phyloP scores from a whole-genome alignment of 352 stramenopile species.

The Aphanomyces astaci region DNA sequence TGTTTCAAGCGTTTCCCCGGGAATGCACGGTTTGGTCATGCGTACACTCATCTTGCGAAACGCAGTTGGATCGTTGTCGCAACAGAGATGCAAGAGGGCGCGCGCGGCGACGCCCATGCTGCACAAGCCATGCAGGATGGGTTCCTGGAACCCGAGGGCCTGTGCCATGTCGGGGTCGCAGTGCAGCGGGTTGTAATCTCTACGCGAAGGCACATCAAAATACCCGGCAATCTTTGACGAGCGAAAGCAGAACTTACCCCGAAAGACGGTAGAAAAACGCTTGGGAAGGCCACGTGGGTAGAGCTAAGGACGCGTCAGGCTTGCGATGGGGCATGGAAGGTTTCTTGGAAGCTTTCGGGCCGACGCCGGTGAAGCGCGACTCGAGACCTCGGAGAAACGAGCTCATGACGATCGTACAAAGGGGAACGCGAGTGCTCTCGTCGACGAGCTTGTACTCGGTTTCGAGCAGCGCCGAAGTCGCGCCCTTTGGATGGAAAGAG shows the following conservation, averaged over 20 bases:
- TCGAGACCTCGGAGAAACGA: conserved; percentile 77
- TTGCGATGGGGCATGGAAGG: conserved; percentile 66
- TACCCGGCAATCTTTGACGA: too few species aligned
- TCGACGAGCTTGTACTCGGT: conserved; percentile 75
- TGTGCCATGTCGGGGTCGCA: conserved; percentile 79
- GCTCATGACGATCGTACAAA: conserved; percentile 66
- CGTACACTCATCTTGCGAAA: conserved; percentile 85
- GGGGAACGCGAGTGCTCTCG: conserved; percentile 33
- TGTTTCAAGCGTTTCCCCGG: conserved; percentile 82
- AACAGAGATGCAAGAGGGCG: conserved; percentile 75
- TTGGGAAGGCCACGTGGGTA: conserved; percentile 59
- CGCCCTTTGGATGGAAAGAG: conserved; percentile 79
- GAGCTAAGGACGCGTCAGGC: conserved; percentile 52
- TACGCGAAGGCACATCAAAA: conserved; percentile 11
- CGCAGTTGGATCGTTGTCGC: conserved; percentile 44
- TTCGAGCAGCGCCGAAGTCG: conserved; percentile 69
- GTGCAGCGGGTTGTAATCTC: conserved; percentile 94
- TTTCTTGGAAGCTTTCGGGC: conserved; percentile 51
- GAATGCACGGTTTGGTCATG: conserved; percentile 80
- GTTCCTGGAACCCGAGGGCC: conserved; percentile 68
- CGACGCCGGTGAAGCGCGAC: conserved; percentile 53
- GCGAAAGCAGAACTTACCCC: conserved; percentile 38
- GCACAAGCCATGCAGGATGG: conserved; percentile 92
- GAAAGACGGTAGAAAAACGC: conserved; percentile 91
- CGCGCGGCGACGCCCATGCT: conserved; percentile 83